Evolutionary conservation across 2,329 filamentous ascomycete genomes (phyloP), one percentile per base, ranked within the genome.

Genomic region (Purpureocillium takamizusanense): DNA sequence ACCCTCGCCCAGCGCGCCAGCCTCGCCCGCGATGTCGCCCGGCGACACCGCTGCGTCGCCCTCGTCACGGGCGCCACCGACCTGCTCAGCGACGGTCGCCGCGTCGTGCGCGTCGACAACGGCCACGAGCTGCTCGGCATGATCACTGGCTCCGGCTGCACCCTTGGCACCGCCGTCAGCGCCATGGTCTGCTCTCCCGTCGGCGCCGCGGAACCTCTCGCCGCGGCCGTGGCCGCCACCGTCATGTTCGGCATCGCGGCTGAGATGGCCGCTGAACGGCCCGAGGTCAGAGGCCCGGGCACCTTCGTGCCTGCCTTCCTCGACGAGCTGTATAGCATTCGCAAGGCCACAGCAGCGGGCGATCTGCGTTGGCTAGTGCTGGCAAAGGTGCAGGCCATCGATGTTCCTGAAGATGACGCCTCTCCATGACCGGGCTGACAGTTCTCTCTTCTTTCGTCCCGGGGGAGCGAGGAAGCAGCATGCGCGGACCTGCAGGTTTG

Each of bases 241-340:
- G 57, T 92, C 46, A 74, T 87, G 56, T 95, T 83, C 55, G 88
- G 92, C 56, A 63, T 77, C 16, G 77, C 78, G 2, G 85, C 86
- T 0, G 82, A 90, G 62, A 62, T 65, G 36, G 78, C 79, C 1
- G 85, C 85, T 0, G 74, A 75, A 51, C 66, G 77, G 37, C 42
- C 64, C 0, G 72, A 80, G 45, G 86, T 92, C 3, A 70, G 68
- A 42, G 90, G 90, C 0, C 88, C 90, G 0, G 90, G 90, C 0
- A 86, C 80, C 1, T 95, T 95, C 65, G 79, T 94, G 11, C 83
- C 87, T 0, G 81, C 81, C 0, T 89, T 95, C 52, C 64, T 95
- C 31, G 90, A 97, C 50, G 83, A 76, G 60, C 51, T 82, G 45
- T 71, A 70, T 48, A 55, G 56, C 17, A 51, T 78, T 14, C 60